Evolutionary conservation across 257 asterid genomes (phyloP), one percentile per base, ranked within the genome.

Genomic region (Coffea canephora): DNA sequence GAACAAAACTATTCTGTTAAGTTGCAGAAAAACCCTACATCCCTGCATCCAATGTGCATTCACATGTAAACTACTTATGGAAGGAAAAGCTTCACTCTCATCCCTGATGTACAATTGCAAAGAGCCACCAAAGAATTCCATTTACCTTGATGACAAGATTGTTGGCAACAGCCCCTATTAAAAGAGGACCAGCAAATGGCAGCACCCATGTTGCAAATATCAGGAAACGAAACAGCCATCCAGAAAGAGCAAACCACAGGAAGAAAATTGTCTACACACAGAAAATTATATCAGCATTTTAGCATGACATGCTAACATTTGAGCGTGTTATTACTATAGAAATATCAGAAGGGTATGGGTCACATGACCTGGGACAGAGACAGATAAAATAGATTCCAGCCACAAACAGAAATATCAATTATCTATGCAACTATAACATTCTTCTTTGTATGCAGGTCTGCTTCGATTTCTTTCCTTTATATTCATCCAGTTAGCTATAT

Each of bases 161-260:
- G 86, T 93, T 94, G 74, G 98, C 98, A 21, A 90, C 86, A 68
- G 91, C 95, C 27, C 97, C 97, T 71, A 93, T 87, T 27, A 95
- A 82, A 88, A 96, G 97, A 88, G 98, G 99, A 41, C 95, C 99
- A 73, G 99, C 98, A 87, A 96, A 89, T 36, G 99, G 99, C 77
- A 96, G 85, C 68, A 96, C 95, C 95, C 94, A 94, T 14, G 91
- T 86, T n/a, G 96, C 93, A 72, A 96, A 83, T 80, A 94, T 88
- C 82, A 96, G 81, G 86, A 91, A 48, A 2, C 97, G 94, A 80
- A 94, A 96, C 79, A 96, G 89, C 99, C 97, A 96, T 81, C 99
- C 99, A 0, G 99, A 96, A 69, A 96, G 90, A 80, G 96, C 96
- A 89, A 96, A 96, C 99, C 99, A 96, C 52, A 96, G n/a, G 79